phyloP scores from a whole-genome alignment of 2,329 filamentous ascomycete species.

The Clarireedia hainanense region DNA sequence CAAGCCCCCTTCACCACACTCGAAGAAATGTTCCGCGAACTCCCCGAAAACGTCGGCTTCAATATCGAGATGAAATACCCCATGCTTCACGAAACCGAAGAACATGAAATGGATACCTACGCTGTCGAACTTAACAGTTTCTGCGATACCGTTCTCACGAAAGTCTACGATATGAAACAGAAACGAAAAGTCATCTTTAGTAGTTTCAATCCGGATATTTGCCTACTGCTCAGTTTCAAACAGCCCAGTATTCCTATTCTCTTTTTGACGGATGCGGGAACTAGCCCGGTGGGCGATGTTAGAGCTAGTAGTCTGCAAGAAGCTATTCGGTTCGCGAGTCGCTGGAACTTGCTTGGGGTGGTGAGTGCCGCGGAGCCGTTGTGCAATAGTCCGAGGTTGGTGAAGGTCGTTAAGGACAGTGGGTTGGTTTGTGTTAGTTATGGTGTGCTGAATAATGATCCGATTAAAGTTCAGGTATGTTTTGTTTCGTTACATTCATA shows the following conservation, averaged over 20 bases:
- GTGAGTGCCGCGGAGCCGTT: conserved; percentile 84
- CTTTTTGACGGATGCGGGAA: conserved; percentile 86
- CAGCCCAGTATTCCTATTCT: conserved; percentile 94
- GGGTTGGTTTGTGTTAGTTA: conserved; percentile 94
- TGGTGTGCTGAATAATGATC: conserved; percentile 82
- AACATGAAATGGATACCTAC: conserved; percentile 94
- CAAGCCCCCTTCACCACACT: conserved; percentile 93
- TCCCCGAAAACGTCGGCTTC: conserved; percentile 81
- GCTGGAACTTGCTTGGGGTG: conserved; percentile 91
- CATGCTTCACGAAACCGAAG: conserved; percentile 91
- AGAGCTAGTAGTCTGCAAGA: conserved; percentile 88
- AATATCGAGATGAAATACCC: conserved; percentile 99
- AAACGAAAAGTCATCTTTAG: conserved; percentile 93
- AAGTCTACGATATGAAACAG: conserved; percentile 78
- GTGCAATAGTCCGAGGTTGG: conserved; percentile 79
- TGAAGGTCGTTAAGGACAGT: conserved; percentile 88
- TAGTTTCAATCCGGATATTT: conserved; percentile 96
- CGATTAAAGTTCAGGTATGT: conserved; percentile 73
- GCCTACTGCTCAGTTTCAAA: conserved; percentile 88
- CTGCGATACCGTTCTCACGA: conserved; percentile 83
- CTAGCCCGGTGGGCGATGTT: conserved; percentile 75
- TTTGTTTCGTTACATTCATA: not conserved
- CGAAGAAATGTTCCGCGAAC: conserved; percentile 81
- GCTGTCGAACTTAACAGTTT: conserved; percentile 95
- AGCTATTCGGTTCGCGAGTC: conserved; percentile 84